Base-by-base conservation (phyloP, 1,284 basidiomycete species). In the Ceratobasidium sp. region DNA sequence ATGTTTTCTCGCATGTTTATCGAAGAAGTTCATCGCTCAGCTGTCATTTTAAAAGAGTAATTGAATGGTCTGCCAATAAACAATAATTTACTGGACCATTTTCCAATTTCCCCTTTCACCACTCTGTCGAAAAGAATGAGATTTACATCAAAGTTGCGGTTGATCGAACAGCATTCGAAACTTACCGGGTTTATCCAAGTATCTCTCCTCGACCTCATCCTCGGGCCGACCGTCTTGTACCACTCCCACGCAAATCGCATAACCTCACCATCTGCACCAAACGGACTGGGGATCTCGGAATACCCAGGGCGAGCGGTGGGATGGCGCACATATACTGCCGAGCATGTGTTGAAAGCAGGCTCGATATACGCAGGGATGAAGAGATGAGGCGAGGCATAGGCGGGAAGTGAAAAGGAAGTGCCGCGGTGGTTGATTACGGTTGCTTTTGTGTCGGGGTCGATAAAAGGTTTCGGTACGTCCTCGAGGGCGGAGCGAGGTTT, bases 291-390 rank as follows among this genome's bases (percentile, higher is more conserved):
- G 55, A 98, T 91, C 79, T 98, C 95, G 31, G 91, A 94, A 80
- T 95, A 94, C 2, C 91, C 87, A 0, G 94, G 92, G 29, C 94
- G 88, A 0, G 96, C 94, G 0, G 95, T 98, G 1, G 97, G 97
- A 77, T 98, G 94, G 53, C 96, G 93, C 35, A 98, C 86, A 78
- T 98, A 98, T 70, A 99, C 84, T 20, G 90, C 90, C 4, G 96
- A 95, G 80, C 97, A 99, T 10, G 95, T 95, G 56, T 86, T 79
- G 83, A 93, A 99, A 64, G 89, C 93, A 1, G 91, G 87, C 76
- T 98, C 94, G 69, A 98, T 87, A 79, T 98, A 98, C 0, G 96
- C 91, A 0, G 97, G 97, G 73, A 99, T 86, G 83, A 98, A 99
- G 57, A 99, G 84, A 84, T 91, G 93, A 0, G 97, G 94, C 0